Evolutionary conservation across 352 stramenopile genomes (phyloP), one percentile per base, ranked within the genome.

Genomic region (Pythium scleroteichum): DNA sequence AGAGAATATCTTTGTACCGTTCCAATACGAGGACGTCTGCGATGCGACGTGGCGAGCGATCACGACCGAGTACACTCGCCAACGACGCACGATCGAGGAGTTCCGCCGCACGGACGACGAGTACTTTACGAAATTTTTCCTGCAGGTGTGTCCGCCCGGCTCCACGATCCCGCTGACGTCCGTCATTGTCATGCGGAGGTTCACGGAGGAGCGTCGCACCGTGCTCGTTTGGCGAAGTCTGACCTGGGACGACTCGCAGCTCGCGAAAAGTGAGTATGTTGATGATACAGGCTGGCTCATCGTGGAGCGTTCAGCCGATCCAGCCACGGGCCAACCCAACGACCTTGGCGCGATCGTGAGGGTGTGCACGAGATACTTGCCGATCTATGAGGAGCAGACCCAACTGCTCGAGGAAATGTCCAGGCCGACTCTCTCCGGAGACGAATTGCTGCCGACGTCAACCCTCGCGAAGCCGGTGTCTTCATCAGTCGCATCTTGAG

Each of bases 11-110:
- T 64, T 51, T 38, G 40, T 56, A 38, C 57, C 57, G 27, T 64
- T 64, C 26, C 12, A 46, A 9, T 58, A 26, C n/a, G 57, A 44
- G n/a, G 33, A 24, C 14, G 57, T 64, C 20, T 64, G 57, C 29
- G 27, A 35, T 7, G 57, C 57, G 16, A 53, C 35, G 9, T 64
- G 57, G 57, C 39, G 39, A 20, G 57, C 38, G 3, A 53, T 64
- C 39, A 64, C 57, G 20, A 58, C 35, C 7, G 57, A 64, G 40
- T 58, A 53, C 48, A 33, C 1, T 29, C 57, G 57, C 20, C 57
- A 64, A 22, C 19, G 52, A 19, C 57, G 57, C 0, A 0, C 57
- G 2, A 27, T 58, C 47, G 24, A 64, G 26, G 17, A 35, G 23
- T 64, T 26, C 20, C 9, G 38, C 2, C 39, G 35, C 47, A 58